Percentiles rank a stretch among this genome's conserved stretches.
Evolutionary conservation across 2,329 filamentous ascomycete genomes (phyloP).

Genomic region (Ceratocystis lukuohia): DNA sequence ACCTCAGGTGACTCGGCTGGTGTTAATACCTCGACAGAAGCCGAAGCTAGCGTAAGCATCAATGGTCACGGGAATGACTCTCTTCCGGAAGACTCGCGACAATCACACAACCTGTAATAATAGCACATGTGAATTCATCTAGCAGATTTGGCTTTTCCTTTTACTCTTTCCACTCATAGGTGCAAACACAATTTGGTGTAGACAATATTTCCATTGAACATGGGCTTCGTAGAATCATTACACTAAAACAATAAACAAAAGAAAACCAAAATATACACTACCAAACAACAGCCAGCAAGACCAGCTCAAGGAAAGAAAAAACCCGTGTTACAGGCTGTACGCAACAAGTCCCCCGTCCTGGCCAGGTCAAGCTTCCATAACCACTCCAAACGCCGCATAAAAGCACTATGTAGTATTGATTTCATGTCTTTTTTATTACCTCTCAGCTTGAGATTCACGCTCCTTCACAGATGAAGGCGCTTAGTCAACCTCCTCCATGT

Average conservation of each 20-base stretch:
- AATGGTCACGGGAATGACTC: not conserved
- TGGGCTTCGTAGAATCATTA: conserved; percentile 15
- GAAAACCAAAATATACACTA: conserved; percentile 12
- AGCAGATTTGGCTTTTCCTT: too few species aligned
- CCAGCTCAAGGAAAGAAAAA: not conserved
- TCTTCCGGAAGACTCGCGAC: too few species aligned
- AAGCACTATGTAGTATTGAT: conserved; percentile 12
- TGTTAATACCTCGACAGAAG: not conserved
- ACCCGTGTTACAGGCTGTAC: not conserved
- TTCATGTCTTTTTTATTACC: conserved; percentile 17
- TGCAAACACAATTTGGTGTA: not conserved
- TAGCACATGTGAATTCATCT: not conserved
- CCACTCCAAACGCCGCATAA: conserved; percentile 13
- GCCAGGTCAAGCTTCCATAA: conserved; percentile 11
- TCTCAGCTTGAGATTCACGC: not conserved
- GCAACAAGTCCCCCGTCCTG: not conserved
- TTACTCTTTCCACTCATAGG: not conserved
- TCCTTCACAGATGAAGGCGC: conserved; percentile 18
- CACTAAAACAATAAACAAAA: conserved; percentile 13
- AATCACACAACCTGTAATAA: not conserved
- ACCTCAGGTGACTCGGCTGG: not conserved
- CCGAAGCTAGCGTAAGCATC: not conserved
- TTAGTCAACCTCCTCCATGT: conserved; percentile 99
- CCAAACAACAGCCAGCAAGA: not conserved
- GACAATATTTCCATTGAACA: conserved; percentile 13